Conservation (phyloP, 495 filamentous ascomycete species). For the Podospora tetraspora region DNA sequence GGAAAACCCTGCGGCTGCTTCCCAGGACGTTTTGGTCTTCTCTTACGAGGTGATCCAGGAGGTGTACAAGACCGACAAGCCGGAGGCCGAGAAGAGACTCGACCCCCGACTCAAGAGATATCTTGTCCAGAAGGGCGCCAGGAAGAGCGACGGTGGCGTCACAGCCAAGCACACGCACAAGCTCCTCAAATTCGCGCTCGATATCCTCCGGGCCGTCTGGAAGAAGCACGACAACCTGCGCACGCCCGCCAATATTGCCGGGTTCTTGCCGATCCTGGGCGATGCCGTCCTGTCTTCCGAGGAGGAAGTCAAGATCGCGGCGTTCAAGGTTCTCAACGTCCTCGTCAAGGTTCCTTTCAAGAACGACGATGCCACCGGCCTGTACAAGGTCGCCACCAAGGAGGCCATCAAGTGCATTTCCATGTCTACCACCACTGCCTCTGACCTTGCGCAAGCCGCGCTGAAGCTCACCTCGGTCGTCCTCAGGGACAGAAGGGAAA, state of each 20-base stretch:
- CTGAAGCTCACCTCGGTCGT: conserved; percentile 82
- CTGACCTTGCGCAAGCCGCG: conserved; percentile 76
- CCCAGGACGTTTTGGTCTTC: conserved; percentile 77
- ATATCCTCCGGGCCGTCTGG: conserved; percentile 72
- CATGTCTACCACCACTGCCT: conserved; percentile 63
- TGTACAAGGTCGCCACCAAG: conserved; percentile 79
- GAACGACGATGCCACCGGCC: conserved; percentile 60
- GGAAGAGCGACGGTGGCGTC: conserved; percentile 57
- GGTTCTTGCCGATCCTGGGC: conserved; percentile 82
- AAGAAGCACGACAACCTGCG: conserved; percentile 75
- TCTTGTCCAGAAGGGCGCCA: conserved; percentile 67
- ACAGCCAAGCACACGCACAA: conserved; percentile 78
- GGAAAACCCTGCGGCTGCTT: conserved; percentile 68
- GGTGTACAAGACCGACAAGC: conserved; percentile 59
- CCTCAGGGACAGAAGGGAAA: conserved; percentile 70
- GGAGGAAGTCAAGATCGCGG: conserved; percentile 84
- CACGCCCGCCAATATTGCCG: conserved; percentile 69
- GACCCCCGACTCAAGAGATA: conserved; percentile 64
- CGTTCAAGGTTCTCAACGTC: conserved; percentile 74
- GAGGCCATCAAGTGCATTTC: conserved; percentile 66
- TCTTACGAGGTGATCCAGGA: conserved; percentile 90
- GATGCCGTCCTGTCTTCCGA: conserved; percentile 75
- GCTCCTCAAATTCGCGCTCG: conserved; percentile 77
- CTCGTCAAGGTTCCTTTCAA: conserved; percentile 80
- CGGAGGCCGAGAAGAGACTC: conserved; percentile 39